Base-by-base conservation (phyloP, 306 rosid species). In the Urtica urens region DNA sequence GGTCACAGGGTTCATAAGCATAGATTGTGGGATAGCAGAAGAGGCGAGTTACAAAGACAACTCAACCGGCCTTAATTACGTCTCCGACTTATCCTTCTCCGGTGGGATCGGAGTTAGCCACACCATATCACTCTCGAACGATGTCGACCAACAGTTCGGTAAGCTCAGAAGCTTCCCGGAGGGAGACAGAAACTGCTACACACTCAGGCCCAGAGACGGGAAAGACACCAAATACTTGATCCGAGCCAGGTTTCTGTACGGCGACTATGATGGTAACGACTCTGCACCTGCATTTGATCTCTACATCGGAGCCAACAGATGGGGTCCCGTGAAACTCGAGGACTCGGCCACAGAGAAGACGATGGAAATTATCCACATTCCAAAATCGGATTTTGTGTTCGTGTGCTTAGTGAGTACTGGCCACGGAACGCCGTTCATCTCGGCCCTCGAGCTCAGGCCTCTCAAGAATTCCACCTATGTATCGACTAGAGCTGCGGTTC, bases 401-500 rank as follows among this genome's bases (percentile, higher is more conserved):
- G 25, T 58, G 0, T 79, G 87, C 63, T 55, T 79, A 2, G 79
- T 65, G 44, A 72, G 72, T 58, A 69, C 56, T 2, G 75, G 72
- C 3, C 44, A 12, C 7, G 77, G 82, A 20, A 65, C 58, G 28
- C 82, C 79, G 1, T 68, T 79, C 46, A 49, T 79, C 37, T 72
- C 86, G 10, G 59, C 70, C 16, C 34, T 79, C 47, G 74, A 71
- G 62, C 61, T 79, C 7, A 62, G 82, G 57, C 51, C 53, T 43
- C 35, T 79, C 64, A 21, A 23, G 1, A 55, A 62, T 29, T 21
- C 29, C 10, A 13, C 29, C 14, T 45, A 45, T 16, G 40, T 16
- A 21, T 16, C 4, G 14, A 23, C 29, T 8, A 8, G 26, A 23
- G 15, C 30, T 6, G 29, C 29, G 18, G 27, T 17, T 3, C 6